Base-by-base conservation (phyloP, 305 asterid species). In the Solanum aculeatissimum region DNA sequence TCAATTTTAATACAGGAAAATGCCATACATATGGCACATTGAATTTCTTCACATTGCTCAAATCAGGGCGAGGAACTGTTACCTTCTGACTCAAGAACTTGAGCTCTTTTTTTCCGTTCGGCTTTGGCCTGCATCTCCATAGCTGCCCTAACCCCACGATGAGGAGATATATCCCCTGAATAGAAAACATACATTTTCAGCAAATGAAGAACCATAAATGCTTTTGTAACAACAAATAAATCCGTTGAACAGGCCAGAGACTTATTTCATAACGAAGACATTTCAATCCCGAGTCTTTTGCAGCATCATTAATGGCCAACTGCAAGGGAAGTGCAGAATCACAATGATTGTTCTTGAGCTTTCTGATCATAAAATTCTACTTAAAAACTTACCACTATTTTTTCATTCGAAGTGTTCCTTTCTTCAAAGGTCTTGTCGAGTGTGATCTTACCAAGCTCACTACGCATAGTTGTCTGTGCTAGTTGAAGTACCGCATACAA, bases 51-150 rank as follows among this genome's bases (percentile, higher is more conserved):
- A 74, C 9, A 23, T 42, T 71, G 35, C 55, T 71, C n/a, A 71
- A 71, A 71, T 71, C 13, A 71, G 19, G 32, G 57, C 0, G 80
- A n/a, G 40, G 57, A 58, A 58, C 35, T 9, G 65, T 62, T 87
- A 92, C 99, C 99, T 93, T 95, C 97, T 23, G 97, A 92, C 87
- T 92, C 97, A 66, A 95, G 83, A 80, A 95, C 87, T 84, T 92
- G 97, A 87, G 98, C 99, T 88, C 97, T 91, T 90, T 86, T 92
- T 85, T 90, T 96, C 47, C 97, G 96, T 86, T 96, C 97, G 18
- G 97, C 98, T 88, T 95, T 98, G 71, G 95, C 98, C 86, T 95
- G 99, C 97, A 94, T 92, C 87, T 93, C 97, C 99, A 93, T 96
- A 6, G 96, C 95, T 5, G 89, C 96, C 91, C 88, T 93, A 55